Evolutionary conservation across 169 alveolate species (phyloP).

Genomic region (Condylostoma magnum): DNA sequence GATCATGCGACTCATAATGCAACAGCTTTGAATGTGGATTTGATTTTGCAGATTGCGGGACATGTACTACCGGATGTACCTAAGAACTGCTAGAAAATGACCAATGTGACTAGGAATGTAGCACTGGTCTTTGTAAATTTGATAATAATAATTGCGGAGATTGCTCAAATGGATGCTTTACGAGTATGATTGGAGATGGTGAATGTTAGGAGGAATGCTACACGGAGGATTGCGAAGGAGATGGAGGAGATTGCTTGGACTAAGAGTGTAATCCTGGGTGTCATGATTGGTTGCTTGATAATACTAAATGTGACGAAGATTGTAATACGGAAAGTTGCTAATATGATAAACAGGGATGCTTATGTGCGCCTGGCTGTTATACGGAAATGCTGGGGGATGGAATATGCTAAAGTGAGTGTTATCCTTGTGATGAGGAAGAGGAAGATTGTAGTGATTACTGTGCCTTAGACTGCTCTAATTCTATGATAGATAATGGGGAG

Average conservation of each 20-base stretch:
- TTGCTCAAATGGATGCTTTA: constrained; percentile 12
- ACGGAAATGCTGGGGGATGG: background rate
- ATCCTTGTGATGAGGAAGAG: no score
- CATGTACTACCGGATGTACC: background rate
- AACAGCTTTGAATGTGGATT: background rate
- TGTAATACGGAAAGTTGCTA: background rate
- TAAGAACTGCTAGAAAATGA: background rate
- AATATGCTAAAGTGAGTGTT: background rate
- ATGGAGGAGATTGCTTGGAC: background rate
- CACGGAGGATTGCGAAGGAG: background rate
- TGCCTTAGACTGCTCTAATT: background rate
- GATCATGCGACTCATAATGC: background rate
- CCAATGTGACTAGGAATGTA: background rate
- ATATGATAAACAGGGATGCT: background rate
- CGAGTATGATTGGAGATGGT: background rate
- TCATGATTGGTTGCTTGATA: background rate
- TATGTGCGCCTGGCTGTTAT: background rate
- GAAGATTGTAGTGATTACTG: no score
- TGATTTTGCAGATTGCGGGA: background rate
- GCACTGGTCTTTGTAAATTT: background rate
- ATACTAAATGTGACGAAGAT: background rate
- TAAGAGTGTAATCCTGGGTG: constrained; percentile 1
- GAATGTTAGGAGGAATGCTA: background rate
- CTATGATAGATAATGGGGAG: background rate
- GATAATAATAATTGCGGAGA: constrained; percentile 5